Evolutionary conservation across 192 early-diverging fungal genomes (phyloP).

Genomic region (Mortierella claussenii): DNA sequence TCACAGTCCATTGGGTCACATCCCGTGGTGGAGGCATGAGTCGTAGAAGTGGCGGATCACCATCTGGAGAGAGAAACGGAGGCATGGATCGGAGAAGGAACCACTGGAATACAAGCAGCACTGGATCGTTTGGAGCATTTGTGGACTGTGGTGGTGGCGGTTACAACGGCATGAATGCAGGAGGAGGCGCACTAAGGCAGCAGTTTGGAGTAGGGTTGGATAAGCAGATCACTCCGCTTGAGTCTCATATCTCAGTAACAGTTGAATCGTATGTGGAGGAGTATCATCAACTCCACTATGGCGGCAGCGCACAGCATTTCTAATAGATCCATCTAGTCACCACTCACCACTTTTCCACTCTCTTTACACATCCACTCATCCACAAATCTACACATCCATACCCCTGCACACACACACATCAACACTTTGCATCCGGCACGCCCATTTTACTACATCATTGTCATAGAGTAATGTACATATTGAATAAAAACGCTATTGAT

Average conservation of each 20-base stretch:
- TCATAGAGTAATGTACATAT: too few relatives aligned
- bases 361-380: too few relatives aligned
- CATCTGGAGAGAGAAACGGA: too few relatives aligned
- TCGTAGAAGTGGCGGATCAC: not conserved
- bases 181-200: not conserved
- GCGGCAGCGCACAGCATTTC: constrained; percentile 1
- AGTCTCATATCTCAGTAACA: constrained; percentile 23
- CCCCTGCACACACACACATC: too few relatives aligned
- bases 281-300: constrained; percentile 26
- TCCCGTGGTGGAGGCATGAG: constrained; percentile 12
- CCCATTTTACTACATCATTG: too few relatives aligned
- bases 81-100: not conserved
- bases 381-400: too few relatives aligned
- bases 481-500: too few relatives aligned
- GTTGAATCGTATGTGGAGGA: constrained; percentile 38
- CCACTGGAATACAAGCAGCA: not conserved
- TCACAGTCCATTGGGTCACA: constrained; percentile 59
- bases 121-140: not conserved
- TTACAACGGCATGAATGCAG: not conserved
- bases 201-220: constrained; percentile 5
- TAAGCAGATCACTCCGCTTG: constrained; percentile 15
- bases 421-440: too few relatives aligned
- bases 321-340: too few relatives aligned
- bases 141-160: too few relatives aligned
- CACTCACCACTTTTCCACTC: too few relatives aligned